Evolutionary conservation across 1,139 yeast species (phyloP).

Genomic region (Saccharomycopsis hybrid): DNA sequence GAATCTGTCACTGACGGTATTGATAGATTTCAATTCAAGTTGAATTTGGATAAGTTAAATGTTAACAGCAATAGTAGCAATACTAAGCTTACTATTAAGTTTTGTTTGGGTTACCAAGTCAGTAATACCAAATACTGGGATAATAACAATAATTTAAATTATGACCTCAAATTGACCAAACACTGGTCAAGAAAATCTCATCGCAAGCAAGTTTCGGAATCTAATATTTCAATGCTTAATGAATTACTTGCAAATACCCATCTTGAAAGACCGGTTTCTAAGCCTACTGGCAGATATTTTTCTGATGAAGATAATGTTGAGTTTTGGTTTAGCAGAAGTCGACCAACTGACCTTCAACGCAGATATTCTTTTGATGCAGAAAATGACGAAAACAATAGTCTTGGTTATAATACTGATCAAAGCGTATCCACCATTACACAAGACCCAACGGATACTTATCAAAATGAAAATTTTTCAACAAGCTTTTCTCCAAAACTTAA

Average conservation of each 20-base stretch:
- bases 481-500: background rate
- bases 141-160: constrained; percentile 18
- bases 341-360: background rate
- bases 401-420: background rate
- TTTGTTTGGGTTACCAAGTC: constrained; percentile 17
- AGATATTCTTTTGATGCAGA: constrained; percentile 7
- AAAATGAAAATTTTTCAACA: background rate
- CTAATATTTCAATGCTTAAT: constrained; percentile 15
- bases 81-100: constrained; percentile 11
- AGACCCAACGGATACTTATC: background rate
- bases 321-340: constrained; percentile 7
- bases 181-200: background rate
- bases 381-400: background rate
- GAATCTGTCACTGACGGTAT: constrained; percentile 9
- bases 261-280: background rate
- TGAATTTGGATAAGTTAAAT: constrained; percentile 9
- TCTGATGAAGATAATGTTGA: constrained; percentile 8
- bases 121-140: constrained; percentile 19
- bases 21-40: constrained; percentile 16
- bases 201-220: constrained; percentile 10
- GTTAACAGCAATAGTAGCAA: background rate
- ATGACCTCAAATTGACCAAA: constrained; percentile 10
- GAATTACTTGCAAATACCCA: constrained; percentile 5
- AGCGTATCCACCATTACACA: background rate
- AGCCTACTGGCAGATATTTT: background rate